These are phyloP conservation scores for Saturnispora kantuleensis DNA, from an alignment of 805 yeast genomes.

Conservation along the genomic window DNA sequence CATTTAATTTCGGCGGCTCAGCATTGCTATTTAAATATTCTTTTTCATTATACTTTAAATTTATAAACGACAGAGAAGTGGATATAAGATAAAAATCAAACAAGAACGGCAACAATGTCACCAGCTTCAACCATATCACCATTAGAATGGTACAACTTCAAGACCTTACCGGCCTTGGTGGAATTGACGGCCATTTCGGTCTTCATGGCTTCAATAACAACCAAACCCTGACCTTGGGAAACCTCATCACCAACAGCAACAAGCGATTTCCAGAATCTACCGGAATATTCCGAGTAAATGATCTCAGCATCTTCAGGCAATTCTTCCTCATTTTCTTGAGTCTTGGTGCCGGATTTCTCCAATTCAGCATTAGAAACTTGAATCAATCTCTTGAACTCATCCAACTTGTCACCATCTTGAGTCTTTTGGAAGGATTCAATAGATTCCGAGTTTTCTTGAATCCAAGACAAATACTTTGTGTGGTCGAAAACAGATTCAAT, in stretches of 20 bases:
- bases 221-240: slow-evolving; percentile 62
- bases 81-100: slow-evolving; percentile 21
- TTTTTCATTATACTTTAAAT: background rate
- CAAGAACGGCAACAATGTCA: slow-evolving; percentile 80
- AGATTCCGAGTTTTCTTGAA: slow-evolving; percentile 54
- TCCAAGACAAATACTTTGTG: slow-evolving; percentile 67
- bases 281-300: slow-evolving; percentile 93
- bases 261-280: slow-evolving; percentile 91
- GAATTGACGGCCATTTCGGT: slow-evolving; percentile 89
- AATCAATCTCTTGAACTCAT: slow-evolving; percentile 76
- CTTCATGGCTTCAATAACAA: slow-evolving; percentile 96
- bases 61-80: background rate
- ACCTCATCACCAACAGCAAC: slow-evolving; percentile 73
- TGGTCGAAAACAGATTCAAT: slow-evolving; percentile 72
- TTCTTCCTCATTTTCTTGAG: slow-evolving; percentile 37
- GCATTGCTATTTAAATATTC: too few relatives aligned
- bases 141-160: slow-evolving; percentile 63
- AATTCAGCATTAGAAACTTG: slow-evolving; percentile 73
- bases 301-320: slow-evolving; percentile 72
- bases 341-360: slow-evolving; percentile 39
- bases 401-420: slow-evolving; percentile 75
- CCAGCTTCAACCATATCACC: slow-evolving; percentile 98
- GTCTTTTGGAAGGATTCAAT: slow-evolving; percentile 57
- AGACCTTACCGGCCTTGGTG: slow-evolving; percentile 59
- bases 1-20: too few relatives aligned